Percentiles rank a stretch among this genome's conserved stretches.
These are phyloP conservation scores for Pogostemon cablin DNA, from an alignment of 257 asterid genomes.

Conservation along the genomic window DNA sequence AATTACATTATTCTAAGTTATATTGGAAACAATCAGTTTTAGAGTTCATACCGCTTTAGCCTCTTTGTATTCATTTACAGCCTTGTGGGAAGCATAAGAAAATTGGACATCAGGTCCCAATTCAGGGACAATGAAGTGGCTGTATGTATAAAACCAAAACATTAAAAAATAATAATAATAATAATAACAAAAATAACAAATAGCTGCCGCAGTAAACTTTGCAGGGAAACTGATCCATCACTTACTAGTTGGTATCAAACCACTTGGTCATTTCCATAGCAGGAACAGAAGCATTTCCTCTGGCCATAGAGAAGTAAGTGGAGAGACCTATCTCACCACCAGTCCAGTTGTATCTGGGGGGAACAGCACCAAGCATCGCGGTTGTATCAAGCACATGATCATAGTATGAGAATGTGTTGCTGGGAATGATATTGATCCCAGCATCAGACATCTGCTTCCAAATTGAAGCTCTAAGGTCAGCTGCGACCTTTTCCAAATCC, in stretches of 20 bases:
- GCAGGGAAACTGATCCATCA: conserved; percentile 27
- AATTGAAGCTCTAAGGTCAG: conserved; percentile 77
- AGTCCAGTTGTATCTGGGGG: conserved; percentile 81
- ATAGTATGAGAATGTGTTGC: conserved; percentile 93
- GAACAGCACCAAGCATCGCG: conserved; percentile 94
- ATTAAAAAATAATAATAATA: background rate
- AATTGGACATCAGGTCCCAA: conserved; percentile 87
- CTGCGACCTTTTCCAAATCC: conserved; percentile 78
- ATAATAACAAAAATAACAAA: conserved; percentile 12
- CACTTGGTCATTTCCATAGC: conserved; percentile 99
- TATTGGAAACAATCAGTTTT: background rate
- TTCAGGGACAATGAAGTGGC: conserved; percentile 93
- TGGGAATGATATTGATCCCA: conserved; percentile 74
- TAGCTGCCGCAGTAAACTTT: background rate
- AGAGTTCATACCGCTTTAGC: conserved; percentile 71
- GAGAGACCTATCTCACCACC: conserved; percentile 89
- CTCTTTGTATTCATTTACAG: conserved; percentile 88
- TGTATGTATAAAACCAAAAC: conserved; percentile 36
- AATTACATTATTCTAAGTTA: background rate
- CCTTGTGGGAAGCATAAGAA: conserved; percentile 91
- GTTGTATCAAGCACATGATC: conserved; percentile 95
- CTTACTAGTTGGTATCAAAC: conserved; percentile 99
- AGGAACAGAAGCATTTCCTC: conserved; percentile 98
- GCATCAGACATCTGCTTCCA: conserved; percentile 62
- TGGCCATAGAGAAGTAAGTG: conserved; percentile 97